Evolutionary conservation across 257 asterid species (phyloP), one percentile per base, ranked within the genome.

Genomic region (Rehmannia glutinosa): DNA sequence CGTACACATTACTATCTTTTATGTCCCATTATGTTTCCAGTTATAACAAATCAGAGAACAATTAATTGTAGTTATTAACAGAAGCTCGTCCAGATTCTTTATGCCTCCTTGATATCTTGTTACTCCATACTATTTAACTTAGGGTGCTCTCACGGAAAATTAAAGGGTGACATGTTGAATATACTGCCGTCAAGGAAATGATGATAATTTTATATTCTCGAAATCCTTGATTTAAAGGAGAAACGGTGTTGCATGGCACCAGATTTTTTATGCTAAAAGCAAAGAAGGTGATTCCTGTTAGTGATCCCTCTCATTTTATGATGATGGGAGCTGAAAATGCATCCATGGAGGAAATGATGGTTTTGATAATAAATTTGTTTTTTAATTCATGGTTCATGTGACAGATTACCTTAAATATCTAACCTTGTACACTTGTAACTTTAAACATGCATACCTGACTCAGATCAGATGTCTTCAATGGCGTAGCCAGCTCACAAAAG

Each of bases 261-360:
- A 24, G 32, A 51, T 49, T 27, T 69, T 45, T 63, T 72, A 45
- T 63, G 63, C 70, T 52, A 59, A 70, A 59, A 64, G 36, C 24
- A 49, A 27, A 8, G 63, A 55, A 71, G 58, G 47, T 43, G 77
- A 57, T 76, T 72, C 75, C n/a, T n/a, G n/a, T n/a, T n/a, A 23
- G 72, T 56, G 76, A 73, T 77, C 78, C 75, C 72, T 66, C 52
- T 45, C 61, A 63, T 39, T 61, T 46, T 52, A 60, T 69, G 70
- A 62, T 62, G 66, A 42, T 68, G 74, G 66, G 69, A 57, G 23
- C 77, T 66, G 46, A 55, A 64, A 67, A 66, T 66, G 43, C 64
- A 68, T 66, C 70, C 36, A 50, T 62, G n/a, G n/a, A n/a, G n/a
- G n/a, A n/a, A n/a, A n/a, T n/a, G n/a, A n/a, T 19, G 23, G 71